Base-by-base conservation (phyloP, 2,329 filamentous ascomycete species). In the Xylariomycetidae sp. region DNA sequence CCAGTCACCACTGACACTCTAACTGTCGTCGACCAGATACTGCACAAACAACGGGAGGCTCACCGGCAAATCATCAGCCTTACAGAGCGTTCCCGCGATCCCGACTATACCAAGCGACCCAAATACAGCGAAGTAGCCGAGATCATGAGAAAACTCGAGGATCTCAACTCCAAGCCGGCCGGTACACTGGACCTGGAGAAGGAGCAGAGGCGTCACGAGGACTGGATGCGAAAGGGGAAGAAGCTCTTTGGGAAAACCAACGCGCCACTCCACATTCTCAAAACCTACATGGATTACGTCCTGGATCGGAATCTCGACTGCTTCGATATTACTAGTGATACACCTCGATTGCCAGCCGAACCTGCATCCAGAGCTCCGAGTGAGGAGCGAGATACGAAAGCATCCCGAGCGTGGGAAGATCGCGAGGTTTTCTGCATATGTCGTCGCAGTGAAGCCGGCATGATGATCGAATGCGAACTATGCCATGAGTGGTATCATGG, bases 401-500 rank as follows among this genome's bases (percentile, higher is more conserved):
- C 61, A 19, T 40, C 41, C 32, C 70, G 58, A 39, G 73, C 63
- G n/a, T 81, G 65, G 72, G 69, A 82, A 49, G 72, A 83, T 49
- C 62, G 76, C 22, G 89, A 96, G 55, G 90, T 96, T 0, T 98
- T 96, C 58, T 98, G 92, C 60, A 95, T 98, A 47, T 98, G 92
- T 62, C 79, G 92, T 39, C 86, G 82, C 43, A 77, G 87, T 6
- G 92, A 98, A 60, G 88, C 90, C 23, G 92, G 92, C 32, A 93
- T 96, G 83, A 98, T 98, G 92, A 96, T 98, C 50, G 92, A 98
- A 61, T 98, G 92, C 57, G 92, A 96, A 57, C 71, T 95, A 24
- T 98, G 92, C 60, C 90, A 95, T 53, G 92, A 98, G 65, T 98
- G 92, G 92, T 98, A 98, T 54, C 92, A 98, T 52, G 90, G 92